Evolutionary conservation across 345 rosid genomes (phyloP).

Genomic region (Xanthoceras sorbifolium): DNA sequence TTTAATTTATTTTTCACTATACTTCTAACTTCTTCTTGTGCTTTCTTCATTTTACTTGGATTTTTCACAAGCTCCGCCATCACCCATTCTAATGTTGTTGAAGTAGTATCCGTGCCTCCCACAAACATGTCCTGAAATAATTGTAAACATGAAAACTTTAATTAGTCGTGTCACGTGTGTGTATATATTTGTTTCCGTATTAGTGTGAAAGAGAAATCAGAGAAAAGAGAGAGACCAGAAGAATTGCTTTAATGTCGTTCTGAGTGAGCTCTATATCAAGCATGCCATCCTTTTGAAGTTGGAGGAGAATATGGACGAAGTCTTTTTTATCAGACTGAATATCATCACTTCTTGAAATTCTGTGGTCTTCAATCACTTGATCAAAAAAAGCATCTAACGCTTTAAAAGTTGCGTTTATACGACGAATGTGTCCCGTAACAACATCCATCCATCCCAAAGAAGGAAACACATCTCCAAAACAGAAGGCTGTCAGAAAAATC

Average conservation of each 20-base stretch:
- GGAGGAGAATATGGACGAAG: constrained; percentile 27
- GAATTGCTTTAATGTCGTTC: constrained; percentile 36
- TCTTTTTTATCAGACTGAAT: constrained; percentile 19
- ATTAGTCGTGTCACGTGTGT: too few relatives aligned
- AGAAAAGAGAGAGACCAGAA: constrained; percentile 22
- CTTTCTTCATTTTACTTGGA: not conserved
- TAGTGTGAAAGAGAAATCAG: not conserved
- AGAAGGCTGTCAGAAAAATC: not conserved
- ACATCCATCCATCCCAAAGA: constrained; percentile 24
- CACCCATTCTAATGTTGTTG: constrained; percentile 3
- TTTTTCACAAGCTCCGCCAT: constrained; percentile 15
- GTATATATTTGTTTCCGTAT: too few relatives aligned
- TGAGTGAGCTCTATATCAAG: constrained; percentile 12
- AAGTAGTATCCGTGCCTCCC: constrained; percentile 13
- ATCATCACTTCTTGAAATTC: not conserved
- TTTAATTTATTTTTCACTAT: not conserved
- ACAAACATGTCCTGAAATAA: constrained; percentile 10
- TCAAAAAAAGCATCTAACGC: constrained; percentile 25
- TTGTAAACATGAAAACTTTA: not conserved
- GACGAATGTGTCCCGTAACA: constrained; percentile 22
- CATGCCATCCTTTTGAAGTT: constrained; percentile 26
- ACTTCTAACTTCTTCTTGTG: constrained; percentile 9
- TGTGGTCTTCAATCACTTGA: constrained; percentile 22
- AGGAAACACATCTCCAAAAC: constrained; percentile 21
- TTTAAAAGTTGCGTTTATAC: constrained; percentile 11